Evolutionary conservation across 345 rosid genomes (phyloP).

Genomic region (Turnera subulata): DNA sequence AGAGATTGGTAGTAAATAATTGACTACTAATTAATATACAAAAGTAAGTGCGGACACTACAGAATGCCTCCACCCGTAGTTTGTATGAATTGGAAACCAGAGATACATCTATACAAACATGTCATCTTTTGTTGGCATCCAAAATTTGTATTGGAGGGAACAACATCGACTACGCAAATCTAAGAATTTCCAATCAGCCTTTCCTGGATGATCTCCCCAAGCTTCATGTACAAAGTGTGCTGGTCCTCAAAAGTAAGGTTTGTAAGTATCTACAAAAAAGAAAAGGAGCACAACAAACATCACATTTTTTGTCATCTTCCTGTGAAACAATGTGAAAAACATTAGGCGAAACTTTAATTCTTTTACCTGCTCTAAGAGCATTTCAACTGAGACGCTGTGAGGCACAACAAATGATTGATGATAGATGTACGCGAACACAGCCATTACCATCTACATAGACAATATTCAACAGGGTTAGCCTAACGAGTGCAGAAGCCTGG

Average conservation of each 20-base stretch:
- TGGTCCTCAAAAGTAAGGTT: constrained; percentile 78
- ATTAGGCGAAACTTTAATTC: neutral
- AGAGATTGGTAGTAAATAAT: constrained; percentile 3
- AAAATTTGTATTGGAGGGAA: too few species aligned
- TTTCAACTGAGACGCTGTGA: constrained; percentile 60
- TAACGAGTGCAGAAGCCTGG: too few species aligned
- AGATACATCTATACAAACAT: constrained; percentile 6
- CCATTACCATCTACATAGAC: constrained; percentile 88
- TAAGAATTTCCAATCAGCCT: constrained; percentile 21
- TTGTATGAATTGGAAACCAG: neutral
- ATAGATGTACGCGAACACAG: constrained; percentile 91
- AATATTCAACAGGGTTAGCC: neutral
- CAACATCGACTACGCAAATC: neutral
- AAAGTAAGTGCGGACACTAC: neutral
- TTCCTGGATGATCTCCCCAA: constrained; percentile 61
- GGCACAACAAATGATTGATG: constrained; percentile 77
- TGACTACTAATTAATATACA: constrained; percentile 5
- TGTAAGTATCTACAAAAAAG: constrained; percentile 46
- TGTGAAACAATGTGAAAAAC: neutral
- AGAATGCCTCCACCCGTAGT: constrained; percentile 4
- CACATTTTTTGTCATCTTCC: neutral
- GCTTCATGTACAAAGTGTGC: constrained; percentile 54
- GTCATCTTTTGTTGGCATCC: too few species aligned
- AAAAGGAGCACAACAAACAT: neutral
- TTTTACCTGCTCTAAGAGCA: constrained; percentile 69